Percentiles rank a stretch among this genome's conserved stretches.
These are phyloP conservation scores for Nakazawaea peltata DNA, from an alignment of 805 yeast species.

Conservation along the genomic window DNA sequence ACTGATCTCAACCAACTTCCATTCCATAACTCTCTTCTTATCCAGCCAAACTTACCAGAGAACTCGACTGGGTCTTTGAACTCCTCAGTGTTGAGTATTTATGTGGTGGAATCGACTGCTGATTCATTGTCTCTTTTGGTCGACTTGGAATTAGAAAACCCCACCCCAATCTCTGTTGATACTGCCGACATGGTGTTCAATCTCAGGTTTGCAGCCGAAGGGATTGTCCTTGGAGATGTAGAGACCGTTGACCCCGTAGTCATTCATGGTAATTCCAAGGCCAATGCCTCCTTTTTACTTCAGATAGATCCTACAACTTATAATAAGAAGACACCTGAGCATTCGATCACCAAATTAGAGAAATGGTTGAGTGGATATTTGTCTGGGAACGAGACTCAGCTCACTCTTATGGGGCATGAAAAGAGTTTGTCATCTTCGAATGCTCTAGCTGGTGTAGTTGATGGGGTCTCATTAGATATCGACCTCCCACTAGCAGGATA, in stretches of 20 bases:
- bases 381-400: constrained; percentile 27
- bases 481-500: constrained; percentile 16
- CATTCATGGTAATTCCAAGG: constrained; percentile 14
- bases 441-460: constrained; percentile 18
- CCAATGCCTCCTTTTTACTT: constrained; percentile 17
- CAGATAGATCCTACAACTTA: constrained; percentile 12
- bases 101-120: constrained; percentile 21
- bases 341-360: constrained; percentile 19
- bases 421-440: constrained; percentile 17
- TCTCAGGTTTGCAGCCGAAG: constrained; percentile 24
- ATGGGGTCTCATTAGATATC: constrained; percentile 19
- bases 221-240: constrained; percentile 25
- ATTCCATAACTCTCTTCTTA: too few species aligned
- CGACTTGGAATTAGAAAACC: constrained; percentile 26
- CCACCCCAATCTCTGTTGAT: constrained; percentile 20
- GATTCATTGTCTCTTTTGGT: constrained; percentile 20
- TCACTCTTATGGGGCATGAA: constrained; percentile 22
- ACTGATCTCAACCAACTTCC: constrained; percentile 12
- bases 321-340: constrained; percentile 12
- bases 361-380: constrained; percentile 28
- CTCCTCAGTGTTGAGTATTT: too few species aligned
- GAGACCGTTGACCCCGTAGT: constrained; percentile 15
- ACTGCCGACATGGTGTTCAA: constrained; percentile 18
- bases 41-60: not conserved
- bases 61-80: not conserved